Conservation (phyloP, 2,329 filamentous ascomycete genomes). For the Arthrobotrys megalospora region DNA sequence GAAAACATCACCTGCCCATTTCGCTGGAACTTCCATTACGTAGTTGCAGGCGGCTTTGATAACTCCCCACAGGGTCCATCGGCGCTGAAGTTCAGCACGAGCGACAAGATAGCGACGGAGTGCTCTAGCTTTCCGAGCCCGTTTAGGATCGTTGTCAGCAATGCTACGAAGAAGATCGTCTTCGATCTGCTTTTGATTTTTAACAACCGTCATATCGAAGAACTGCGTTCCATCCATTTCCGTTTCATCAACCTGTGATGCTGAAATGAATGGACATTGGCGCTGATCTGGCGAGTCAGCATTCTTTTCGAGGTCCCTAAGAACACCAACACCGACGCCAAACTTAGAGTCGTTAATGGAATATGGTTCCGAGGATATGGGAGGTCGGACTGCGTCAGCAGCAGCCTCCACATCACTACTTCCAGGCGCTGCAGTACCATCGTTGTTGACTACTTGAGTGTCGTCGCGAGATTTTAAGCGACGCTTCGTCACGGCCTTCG, state of each 20-base stretch:
- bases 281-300: constrained; percentile 18
- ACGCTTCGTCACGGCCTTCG: not conserved
- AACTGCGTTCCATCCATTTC: constrained; percentile 17
- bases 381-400: not conserved
- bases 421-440: not conserved
- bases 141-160: constrained; percentile 15
- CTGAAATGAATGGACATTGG: constrained; percentile 19
- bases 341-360: constrained; percentile 19
- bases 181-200: constrained; percentile 17
- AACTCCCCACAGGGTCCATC: constrained; percentile 27
- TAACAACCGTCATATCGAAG: constrained; percentile 18
- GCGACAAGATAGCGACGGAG: constrained; percentile 7
- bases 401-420: not conserved
- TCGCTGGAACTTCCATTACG: constrained; percentile 15
- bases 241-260: constrained; percentile 24
- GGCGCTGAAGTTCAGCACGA: constrained; percentile 17
- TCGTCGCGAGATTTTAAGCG: not conserved
- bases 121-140: not conserved
- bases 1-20: constrained; percentile 22
- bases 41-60: constrained; percentile 29
- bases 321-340: constrained; percentile 20
- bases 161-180: constrained; percentile 31
- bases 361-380: constrained; percentile 11
- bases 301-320: constrained; percentile 7
- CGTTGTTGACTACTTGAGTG: not conserved